Conservation (phyloP, 345 rosid genomes). For the Linum tenue region DNA sequence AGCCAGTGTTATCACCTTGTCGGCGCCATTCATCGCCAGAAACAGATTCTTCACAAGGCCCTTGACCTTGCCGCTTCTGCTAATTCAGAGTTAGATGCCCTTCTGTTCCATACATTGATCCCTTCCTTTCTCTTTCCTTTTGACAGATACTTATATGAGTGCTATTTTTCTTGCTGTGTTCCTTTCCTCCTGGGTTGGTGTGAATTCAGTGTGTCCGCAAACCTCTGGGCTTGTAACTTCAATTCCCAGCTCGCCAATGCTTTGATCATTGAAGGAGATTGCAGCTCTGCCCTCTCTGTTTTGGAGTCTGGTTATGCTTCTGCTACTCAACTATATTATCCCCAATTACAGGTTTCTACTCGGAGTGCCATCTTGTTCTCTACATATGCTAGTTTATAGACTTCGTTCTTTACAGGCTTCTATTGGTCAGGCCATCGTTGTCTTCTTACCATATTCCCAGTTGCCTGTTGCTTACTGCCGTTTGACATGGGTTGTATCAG, state of each 20-base stretch:
- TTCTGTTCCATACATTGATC: not conserved
- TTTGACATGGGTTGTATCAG: constrained; percentile 21
- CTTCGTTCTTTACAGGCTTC: not conserved
- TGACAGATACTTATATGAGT: not conserved
- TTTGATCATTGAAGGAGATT: constrained; percentile 73
- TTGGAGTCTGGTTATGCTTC: constrained; percentile 52
- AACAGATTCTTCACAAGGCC: constrained; percentile 64
- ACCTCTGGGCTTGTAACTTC: constrained; percentile 91
- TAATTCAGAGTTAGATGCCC: constrained; percentile 24
- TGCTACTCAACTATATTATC: constrained; percentile 55
- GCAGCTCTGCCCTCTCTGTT: constrained; percentile 51
- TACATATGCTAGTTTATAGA: not conserved
- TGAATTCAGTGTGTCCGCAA: constrained; percentile 30
- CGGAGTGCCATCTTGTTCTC: not conserved
- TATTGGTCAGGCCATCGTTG: not conserved
- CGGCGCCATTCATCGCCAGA: constrained; percentile 76
- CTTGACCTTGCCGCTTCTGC: constrained; percentile 51
- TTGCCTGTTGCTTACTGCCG: constrained; percentile 2
- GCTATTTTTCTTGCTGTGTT: not conserved
- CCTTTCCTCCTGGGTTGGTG: not conserved
- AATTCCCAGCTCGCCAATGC: constrained; percentile 92
- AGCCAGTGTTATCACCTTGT: constrained; percentile 90
- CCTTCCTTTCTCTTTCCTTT: not conserved
- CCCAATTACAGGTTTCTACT: constrained; percentile 59
- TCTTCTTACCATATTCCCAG: not conserved